A percentile compares a stretch with the other conserved stretches of the same genome.
phyloP scores from a whole-genome alignment of 805 yeast species.

The Komagataella populi region DNA sequence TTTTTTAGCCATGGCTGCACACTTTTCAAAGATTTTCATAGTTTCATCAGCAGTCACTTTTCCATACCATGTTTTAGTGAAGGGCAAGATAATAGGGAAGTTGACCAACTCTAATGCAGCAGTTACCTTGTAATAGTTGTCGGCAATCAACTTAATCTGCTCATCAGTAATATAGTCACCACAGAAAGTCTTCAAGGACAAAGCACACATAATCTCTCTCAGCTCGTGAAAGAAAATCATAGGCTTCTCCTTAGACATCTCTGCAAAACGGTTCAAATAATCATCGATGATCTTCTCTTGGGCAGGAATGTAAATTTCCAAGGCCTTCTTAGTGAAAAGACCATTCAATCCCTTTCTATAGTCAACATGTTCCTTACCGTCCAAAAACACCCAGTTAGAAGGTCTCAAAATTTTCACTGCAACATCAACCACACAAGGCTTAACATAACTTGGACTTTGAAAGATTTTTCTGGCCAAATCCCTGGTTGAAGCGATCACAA shows the following conservation, averaged over 20 bases:
- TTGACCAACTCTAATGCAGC: conserved; percentile 95
- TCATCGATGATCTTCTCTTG: conserved; percentile 77
- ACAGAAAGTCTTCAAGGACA: conserved; percentile 86
- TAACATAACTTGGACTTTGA: conserved; percentile 75
- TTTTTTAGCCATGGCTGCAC: conserved; percentile 81
- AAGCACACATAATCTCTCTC: conserved; percentile 93
- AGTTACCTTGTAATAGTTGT: conserved; percentile 82
- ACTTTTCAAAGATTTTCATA: conserved; percentile 78
- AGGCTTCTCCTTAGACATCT: conserved; percentile 44
- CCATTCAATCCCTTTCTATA: conserved; percentile 87
- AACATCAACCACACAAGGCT: conserved; percentile 97
- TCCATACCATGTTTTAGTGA: conserved; percentile 97
- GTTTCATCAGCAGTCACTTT: conserved; percentile 86
- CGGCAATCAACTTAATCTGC: conserved; percentile 80
- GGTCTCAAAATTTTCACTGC: conserved; percentile 91
- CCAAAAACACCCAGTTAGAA: conserved; percentile 93
- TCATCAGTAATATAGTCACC: conserved; percentile 90
- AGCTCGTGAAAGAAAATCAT: conserved; percentile 79
- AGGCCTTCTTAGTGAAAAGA: conserved; percentile 72
- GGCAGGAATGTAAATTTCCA: conserved; percentile 72
- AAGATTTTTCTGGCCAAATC: conserved; percentile 82
- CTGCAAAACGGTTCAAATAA: conserved; percentile 57
- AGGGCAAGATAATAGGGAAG: conserved; percentile 93
- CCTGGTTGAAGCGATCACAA: conserved; percentile 81
- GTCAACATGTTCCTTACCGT: conserved; percentile 91